Evolutionary conservation across 2,329 filamentous ascomycete species (phyloP), one percentile per base, ranked within the genome.

Genomic region (Eutypa lata): DNA sequence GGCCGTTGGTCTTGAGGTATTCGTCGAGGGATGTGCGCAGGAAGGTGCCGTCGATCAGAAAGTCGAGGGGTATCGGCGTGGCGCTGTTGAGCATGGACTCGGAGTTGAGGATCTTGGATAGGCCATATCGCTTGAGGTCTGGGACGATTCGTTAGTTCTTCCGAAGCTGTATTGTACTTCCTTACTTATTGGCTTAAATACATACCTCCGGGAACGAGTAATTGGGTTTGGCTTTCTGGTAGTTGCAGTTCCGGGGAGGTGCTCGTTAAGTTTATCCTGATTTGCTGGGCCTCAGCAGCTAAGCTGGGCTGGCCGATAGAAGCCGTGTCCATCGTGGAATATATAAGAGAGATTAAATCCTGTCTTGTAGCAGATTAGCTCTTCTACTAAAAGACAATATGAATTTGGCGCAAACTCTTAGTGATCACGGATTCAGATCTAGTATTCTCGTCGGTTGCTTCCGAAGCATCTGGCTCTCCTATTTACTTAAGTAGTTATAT

Each of bases 21-120:
- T 97, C 90, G 69, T 96, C 90, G 60, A 99, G 83, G 18, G 90
- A 91, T 24, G 91, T 89, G 57, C 90, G 88, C 49, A 99, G 82
- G 72, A 96, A 97, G 65, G 88, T 87, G 70, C 94, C 94, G 71
- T 97, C 94, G 73, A 96, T 87, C 62, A 99, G 82, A 76, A 99
- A 97, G 73, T 99, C 94, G 73, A 99, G 88, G 18, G 90, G 90
- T 46, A 92, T 80, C 13, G 89, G 84, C 11, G 76, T 74, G 26
- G 78, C 67, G 45, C 83, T 87, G 67, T 80, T 77, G 69, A 89
- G 84, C 80, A 89, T 87, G 33, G 83, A 83, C 75, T 86, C 82
- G 63, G 86, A 88, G 71, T 89, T 89, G 67, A 89, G 78, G 55
- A 89, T 84, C 54, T 84, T 80, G 18, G 85, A 88, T 50, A 89